Evolutionary conservation across 257 asterid species (phyloP).

Genomic region (Salvia hispanica): DNA sequence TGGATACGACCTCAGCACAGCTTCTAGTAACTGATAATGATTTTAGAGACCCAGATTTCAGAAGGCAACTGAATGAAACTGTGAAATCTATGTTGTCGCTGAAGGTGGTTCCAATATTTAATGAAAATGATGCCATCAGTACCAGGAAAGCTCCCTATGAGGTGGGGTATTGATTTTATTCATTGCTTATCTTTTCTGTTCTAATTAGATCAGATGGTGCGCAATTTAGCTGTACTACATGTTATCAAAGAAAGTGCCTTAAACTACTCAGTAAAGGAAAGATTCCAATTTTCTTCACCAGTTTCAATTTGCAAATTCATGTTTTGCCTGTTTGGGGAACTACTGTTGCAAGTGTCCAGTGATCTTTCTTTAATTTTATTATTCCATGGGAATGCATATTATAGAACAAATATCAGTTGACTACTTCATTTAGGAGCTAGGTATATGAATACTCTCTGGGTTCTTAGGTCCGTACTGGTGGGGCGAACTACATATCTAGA

Average conservation of each 20-base stretch:
- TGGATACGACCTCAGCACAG: slow-evolving; percentile 80
- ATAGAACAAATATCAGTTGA: background rate
- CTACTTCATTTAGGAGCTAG: background rate
- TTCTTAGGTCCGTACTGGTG: background rate
- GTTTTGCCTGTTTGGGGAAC: slow-evolving; percentile 10
- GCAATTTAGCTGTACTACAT: slow-evolving; percentile 11
- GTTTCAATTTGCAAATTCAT: slow-evolving; percentile 15
- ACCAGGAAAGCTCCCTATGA: slow-evolving; percentile 81
- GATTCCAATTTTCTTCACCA: slow-evolving; percentile 4
- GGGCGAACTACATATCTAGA: background rate
- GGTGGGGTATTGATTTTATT: slow-evolving; percentile 38
- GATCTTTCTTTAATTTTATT: slow-evolving; percentile 10
- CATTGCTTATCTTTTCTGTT: slow-evolving; percentile 24
- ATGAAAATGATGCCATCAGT: slow-evolving; percentile 90
- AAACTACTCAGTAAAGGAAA: slow-evolving; percentile 12
- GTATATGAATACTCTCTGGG: slow-evolving; percentile 2
- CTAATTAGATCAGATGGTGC: slow-evolving; percentile 11
- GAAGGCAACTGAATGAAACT: slow-evolving; percentile 68
- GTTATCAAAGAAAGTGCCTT: background rate
- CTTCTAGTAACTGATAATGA: slow-evolving; percentile 85
- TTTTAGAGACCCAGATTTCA: slow-evolving; percentile 68
- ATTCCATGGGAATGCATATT: slow-evolving; percentile 12
- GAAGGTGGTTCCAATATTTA: slow-evolving; percentile 77
- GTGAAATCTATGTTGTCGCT: slow-evolving; percentile 62
- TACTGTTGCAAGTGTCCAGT: slow-evolving; percentile 13